These are phyloP conservation scores for Filosporella fistucella DNA, from an alignment of 495 filamentous ascomycete species.

Conservation along the genomic window DNA sequence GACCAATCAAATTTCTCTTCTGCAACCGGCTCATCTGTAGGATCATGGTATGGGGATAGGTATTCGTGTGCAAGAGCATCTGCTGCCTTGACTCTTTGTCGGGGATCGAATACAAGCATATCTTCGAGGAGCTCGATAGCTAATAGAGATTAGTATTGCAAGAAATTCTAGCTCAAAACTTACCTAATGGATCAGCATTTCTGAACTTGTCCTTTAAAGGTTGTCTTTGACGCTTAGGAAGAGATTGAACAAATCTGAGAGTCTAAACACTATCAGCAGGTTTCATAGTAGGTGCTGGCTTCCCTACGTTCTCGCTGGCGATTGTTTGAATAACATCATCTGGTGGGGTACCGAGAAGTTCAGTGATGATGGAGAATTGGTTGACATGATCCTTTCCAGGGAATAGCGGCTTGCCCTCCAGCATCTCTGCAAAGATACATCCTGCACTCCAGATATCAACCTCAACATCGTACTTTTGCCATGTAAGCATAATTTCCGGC, in stretches of 20 bases:
- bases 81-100: constrained; percentile 79
- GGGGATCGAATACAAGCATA: constrained; percentile 97
- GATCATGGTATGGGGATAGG: constrained; percentile 94
- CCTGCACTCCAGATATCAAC: constrained; percentile 99
- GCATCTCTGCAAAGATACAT: constrained; percentile 99
- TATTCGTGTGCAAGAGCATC: constrained; percentile 89
- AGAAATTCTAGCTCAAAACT: constrained; percentile 11
- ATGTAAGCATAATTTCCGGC: constrained; percentile 99
- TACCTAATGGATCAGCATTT: constrained; percentile 91
- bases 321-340: constrained; percentile 99
- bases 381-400: constrained; percentile 99
- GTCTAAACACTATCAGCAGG: too few relatives aligned
- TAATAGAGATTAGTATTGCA: constrained; percentile 28
- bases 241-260: constrained; percentile 91
- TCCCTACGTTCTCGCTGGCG: constrained; percentile 86
- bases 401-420: constrained; percentile 97
- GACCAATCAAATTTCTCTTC: constrained; percentile 99
- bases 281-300: too few relatives aligned
- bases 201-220: constrained; percentile 89
- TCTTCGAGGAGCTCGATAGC: constrained; percentile 91
- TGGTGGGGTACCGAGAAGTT: constrained; percentile 94
- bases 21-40: constrained; percentile 89
- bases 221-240: constrained; percentile 92
- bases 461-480: constrained; percentile 99
- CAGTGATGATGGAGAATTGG: constrained; percentile 99